Base-by-base conservation (phyloP, 192 early-diverging fungal species). In the Diversispora eburnea region DNA sequence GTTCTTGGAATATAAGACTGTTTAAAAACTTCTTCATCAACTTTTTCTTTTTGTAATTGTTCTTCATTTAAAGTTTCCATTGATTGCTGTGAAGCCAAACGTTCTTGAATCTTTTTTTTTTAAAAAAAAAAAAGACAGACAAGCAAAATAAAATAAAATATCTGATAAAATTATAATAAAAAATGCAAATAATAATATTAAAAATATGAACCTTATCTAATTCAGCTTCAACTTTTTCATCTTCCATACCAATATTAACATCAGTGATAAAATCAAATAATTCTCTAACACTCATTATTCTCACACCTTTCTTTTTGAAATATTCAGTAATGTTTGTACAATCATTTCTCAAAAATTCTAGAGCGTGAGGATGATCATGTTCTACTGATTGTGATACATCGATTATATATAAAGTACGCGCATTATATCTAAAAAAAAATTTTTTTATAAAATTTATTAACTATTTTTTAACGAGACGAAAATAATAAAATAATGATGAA, bases 361-460 rank as follows among this genome's bases (percentile, higher is more conserved):
- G 85, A 10, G 97, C 94, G 74, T 95, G 91, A 45, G 97, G 97
- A 75, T 99, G 97, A 70, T 99, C 95, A 77, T 99, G 97, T 76
- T 99, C 97, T 12, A 99, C 95, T 1, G 95, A 97, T 80, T 98
- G 97, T 6, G 97, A 99, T 8, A 99, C 97, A 78, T 99, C 97
- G 73, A 99, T 99, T 57, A 97, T 91, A 66, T 95, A 96, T 25
- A 98, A 80, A 17, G 78, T 83, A 20, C 85, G 84, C 47, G 90
- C 88, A 74, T 96, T 89, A 82, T 95, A 93, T 54, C 89, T 91
- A 68, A 55, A 49, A 71, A 72, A 43, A 43, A 51, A 45, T 43
- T n/a, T n/a, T n/a, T n/a, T n/a, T n/a, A n/a, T n/a, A 20, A 48
- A 25, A 47, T 33, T 33, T 33, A 33, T 33, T 33, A 33, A 0